Conservation (phyloP, 371 early-diverging fungal genomes). For the Mucor plumbeus region DNA sequence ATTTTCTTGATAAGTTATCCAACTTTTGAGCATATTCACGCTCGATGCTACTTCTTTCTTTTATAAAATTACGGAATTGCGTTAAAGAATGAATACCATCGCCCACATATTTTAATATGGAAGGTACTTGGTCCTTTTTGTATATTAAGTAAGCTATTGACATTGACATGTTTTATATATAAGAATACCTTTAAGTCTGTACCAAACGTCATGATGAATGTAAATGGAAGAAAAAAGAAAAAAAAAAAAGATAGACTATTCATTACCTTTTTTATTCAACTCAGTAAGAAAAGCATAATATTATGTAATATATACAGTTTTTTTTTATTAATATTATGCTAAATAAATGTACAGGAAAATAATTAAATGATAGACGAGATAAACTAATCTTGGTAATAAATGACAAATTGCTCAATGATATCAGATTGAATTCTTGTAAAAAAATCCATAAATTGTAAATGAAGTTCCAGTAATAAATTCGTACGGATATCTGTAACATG, state of each 20-base stretch:
- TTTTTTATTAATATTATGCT: background rate
- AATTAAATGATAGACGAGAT: background rate
- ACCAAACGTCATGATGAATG: constrained; percentile 26
- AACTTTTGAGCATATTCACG: constrained; percentile 78
- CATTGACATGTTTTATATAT: background rate
- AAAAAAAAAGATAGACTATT: constrained; percentile 8
- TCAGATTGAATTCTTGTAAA: constrained; percentile 19
- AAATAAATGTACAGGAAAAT: background rate
- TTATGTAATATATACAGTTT: constrained; percentile 1
- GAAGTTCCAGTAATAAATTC: constrained; percentile 22
- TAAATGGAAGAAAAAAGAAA: constrained; percentile 5
- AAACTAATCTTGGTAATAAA: constrained; percentile 9
- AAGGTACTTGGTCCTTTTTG: constrained; percentile 61
- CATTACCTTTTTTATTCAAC: background rate
- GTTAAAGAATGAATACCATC: constrained; percentile 66
- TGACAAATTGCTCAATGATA: constrained; percentile 15
- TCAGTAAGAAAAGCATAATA: background rate
- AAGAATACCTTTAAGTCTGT: constrained; percentile 23
- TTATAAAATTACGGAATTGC: constrained; percentile 78
- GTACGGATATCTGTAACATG: constrained; percentile 15
- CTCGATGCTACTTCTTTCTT: constrained; percentile 76
- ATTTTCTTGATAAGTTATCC: constrained; percentile 70
- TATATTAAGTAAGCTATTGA: background rate
- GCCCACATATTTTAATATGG: constrained; percentile 60
- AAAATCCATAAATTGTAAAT: constrained; percentile 27